phyloP scores from a whole-genome alignment of 495 filamentous ascomycete genomes.

The Penicillium mononematosum region DNA sequence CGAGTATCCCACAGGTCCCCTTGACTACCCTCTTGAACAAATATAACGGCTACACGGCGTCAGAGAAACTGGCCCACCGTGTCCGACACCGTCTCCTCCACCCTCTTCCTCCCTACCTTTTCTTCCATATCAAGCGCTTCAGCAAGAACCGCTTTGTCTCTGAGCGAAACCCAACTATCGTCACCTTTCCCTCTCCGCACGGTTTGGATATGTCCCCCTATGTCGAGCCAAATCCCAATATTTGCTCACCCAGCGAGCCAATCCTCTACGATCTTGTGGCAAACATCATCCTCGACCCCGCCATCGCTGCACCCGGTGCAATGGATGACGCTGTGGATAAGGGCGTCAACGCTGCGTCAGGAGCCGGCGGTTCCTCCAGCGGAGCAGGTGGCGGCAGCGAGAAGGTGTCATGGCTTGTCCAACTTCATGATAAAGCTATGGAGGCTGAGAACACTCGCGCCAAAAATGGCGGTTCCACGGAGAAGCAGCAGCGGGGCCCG shows the following conservation, averaged over 20 bases:
- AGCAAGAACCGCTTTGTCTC: constrained; percentile 91
- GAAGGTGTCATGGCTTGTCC: constrained; percentile 55
- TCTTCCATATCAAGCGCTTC: constrained; percentile 98
- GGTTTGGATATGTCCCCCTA: constrained; percentile 86
- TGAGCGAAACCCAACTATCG: constrained; percentile 96
- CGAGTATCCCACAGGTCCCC: constrained; percentile 95
- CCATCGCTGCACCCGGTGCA: constrained; percentile 76
- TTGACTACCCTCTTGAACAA: constrained; percentile 87
- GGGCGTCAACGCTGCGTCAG: constrained; percentile 72
- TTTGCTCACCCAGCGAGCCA: constrained; percentile 70
- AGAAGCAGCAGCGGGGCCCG: constrained; percentile 39
- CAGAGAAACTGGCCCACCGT: constrained; percentile 83
- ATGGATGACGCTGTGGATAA: constrained; percentile 78
- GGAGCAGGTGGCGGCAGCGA: constrained; percentile 49
- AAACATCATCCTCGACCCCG: constrained; percentile 71
- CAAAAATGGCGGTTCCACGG: constrained; percentile 32
- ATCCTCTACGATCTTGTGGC: constrained; percentile 96
- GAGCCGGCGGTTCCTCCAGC: constrained; percentile 48
- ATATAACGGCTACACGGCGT: constrained; percentile 85
- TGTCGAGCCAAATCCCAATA: constrained; percentile 68
- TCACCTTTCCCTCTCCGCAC: constrained; percentile 79
- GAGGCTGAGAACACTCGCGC: constrained; percentile 36
- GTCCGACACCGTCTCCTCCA: constrained; percentile 88
- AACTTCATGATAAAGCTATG: constrained; percentile 56
- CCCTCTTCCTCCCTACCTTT: constrained; percentile 85